These are phyloP conservation scores for Litsea cubeba DNA, from an alignment of 164 flowering plant species.

Conservation along the genomic window DNA sequence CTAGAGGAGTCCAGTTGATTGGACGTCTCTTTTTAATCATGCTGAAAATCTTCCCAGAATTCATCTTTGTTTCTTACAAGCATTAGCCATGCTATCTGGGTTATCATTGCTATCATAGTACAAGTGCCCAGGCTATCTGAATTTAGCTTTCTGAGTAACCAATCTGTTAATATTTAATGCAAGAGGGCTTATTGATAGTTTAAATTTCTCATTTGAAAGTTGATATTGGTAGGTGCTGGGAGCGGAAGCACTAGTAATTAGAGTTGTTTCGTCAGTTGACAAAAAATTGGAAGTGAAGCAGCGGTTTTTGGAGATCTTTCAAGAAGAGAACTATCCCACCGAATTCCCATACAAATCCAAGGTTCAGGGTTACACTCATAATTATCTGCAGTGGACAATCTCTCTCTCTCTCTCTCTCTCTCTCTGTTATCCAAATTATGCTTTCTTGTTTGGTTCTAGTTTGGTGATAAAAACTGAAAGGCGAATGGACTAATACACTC, in stretches of 20 bases:
- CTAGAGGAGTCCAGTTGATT: no score
- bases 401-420: neutral
- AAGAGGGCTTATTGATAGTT: slow-evolving; percentile 8
- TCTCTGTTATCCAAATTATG: no score
- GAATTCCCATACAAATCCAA: slow-evolving; percentile 96
- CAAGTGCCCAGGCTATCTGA: no score
- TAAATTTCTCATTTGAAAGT: neutral
- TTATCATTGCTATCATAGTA: no score
- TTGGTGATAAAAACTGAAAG: neutral
- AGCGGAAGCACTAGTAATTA: slow-evolving; percentile 85
- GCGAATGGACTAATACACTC: neutral
- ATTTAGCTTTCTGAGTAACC: no score
- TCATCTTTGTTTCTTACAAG: no score
- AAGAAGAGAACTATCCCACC: slow-evolving; percentile 82
- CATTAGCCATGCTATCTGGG: no score
- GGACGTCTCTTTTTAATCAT: no score
- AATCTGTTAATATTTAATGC: neutral
- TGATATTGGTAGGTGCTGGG: slow-evolving; percentile 64
- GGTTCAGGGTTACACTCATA: slow-evolving; percentile 32
- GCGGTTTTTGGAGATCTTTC: slow-evolving; percentile 88
- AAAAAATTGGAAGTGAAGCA: slow-evolving; percentile 95
- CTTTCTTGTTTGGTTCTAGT: neutral
- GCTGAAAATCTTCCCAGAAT: no score
- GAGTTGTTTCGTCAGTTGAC: slow-evolving; percentile 99
- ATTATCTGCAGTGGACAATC: neutral